Evolutionary conservation across 371 early-diverging fungal genomes (phyloP), one percentile per base, ranked within the genome.

Genomic region (Mucor velutinosus): DNA sequence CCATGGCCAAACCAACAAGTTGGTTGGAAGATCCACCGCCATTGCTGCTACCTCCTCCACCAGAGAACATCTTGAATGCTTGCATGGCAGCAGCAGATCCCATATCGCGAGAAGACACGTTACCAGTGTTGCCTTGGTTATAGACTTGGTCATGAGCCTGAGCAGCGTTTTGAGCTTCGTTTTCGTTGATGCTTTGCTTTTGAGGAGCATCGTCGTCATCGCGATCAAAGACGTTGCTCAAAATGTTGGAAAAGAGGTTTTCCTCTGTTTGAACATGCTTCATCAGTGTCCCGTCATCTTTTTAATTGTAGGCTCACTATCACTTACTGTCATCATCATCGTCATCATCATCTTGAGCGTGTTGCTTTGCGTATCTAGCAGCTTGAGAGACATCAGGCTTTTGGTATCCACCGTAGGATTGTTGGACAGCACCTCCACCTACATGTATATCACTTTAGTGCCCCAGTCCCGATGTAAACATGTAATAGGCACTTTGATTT

Each of bases 61-160:
- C 71, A 12, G 76, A 65, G 67, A 81, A 81, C 76, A 77, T 76
- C 66, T 81, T 79, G 70, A 83, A 79, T 41, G 84, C 84, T 63
- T 83, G 79, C 71, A 83, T 63, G 45, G 84, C 84, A 43, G 84
- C 81, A 21, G 84, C 84, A 15, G 76, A 73, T 21, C 84, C 84
- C 43, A 83, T 51, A 60, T 81, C 84, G 49, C 76, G 74, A 15
- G 79, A 74, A 7, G 79, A 75, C 19, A 62, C 65, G 27, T 73
- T 72, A 21, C 61, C 55, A 8, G 51, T n/a, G 11, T 57, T 57
- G 15, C 66, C 58, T 61, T 81, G 72, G 43, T 69, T 74, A 65
- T 83, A 83, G 39, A 83, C 69, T 57, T 71, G 70, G 30, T 79
- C 72, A 37, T 79, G 77, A 5, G 73, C 79, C 19, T 64, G 53